Percentiles rank a stretch among this genome's conserved stretches.
These are phyloP conservation scores for Xylariaceae sp. DNA, from an alignment of 2,329 filamentous ascomycete species.

Conservation along the genomic window DNA sequence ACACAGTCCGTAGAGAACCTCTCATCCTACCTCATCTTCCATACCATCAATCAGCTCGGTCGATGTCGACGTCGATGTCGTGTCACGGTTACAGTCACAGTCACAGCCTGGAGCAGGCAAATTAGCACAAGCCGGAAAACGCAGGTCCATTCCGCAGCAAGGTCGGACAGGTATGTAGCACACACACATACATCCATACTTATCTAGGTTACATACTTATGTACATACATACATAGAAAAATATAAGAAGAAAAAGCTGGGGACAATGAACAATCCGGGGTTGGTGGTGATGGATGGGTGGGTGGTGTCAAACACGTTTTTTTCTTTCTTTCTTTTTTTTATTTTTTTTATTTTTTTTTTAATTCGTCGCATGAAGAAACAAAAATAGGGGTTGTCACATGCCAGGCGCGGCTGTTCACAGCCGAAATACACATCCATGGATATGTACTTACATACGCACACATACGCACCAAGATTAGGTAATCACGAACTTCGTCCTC, in stretches of 20 bases:
- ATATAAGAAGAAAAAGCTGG: constrained; percentile 16
- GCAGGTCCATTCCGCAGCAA: neutral
- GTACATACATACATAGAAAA: neutral
- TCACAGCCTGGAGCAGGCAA: neutral
- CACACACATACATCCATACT: neutral
- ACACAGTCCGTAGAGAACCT: too few relatives aligned
- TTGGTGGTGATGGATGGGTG: constrained; percentile 7
- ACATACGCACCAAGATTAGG: too few relatives aligned
- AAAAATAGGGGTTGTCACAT: neutral
- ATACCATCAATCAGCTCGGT: too few relatives aligned
- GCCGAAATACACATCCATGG: too few relatives aligned
- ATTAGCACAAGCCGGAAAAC: neutral
- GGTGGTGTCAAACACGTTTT: too few relatives aligned
- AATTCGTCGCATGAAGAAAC: neutral
- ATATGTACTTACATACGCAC: too few relatives aligned
- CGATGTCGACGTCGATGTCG: neutral
- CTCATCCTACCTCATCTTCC: too few relatives aligned
- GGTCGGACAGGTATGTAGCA: neutral
- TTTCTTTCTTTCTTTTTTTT: too few relatives aligned
- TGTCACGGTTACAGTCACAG: neutral
- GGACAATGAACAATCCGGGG: constrained; percentile 23
- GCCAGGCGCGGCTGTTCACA: neutral
- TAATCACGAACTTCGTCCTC: too few relatives aligned
- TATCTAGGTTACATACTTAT: too few relatives aligned
- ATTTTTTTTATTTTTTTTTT: constrained; percentile 28